These are phyloP conservation scores for Fraxinus baroniana DNA, from an alignment of 305 asterid genomes.

Conservation along the genomic window DNA sequence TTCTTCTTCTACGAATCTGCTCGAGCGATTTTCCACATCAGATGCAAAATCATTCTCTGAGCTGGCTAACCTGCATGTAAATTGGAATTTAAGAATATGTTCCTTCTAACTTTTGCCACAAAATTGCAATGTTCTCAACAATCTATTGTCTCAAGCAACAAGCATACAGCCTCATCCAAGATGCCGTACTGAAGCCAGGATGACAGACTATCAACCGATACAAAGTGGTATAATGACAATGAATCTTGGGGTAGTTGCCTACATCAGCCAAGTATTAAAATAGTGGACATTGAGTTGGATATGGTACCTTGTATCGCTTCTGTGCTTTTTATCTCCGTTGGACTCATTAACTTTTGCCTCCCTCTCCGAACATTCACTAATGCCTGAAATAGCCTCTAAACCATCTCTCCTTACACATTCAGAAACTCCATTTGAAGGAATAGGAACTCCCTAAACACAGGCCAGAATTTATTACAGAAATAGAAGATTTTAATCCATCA, in stretches of 20 bases:
- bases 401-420: slow-evolving; percentile 27
- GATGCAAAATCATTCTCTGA: slow-evolving; percentile 17
- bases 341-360: slow-evolving; percentile 35
- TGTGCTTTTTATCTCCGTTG: slow-evolving; percentile 27
- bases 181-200: slow-evolving; percentile 7
- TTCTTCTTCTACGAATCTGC: slow-evolving; percentile 23
- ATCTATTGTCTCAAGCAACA: slow-evolving; percentile 2
- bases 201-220: slow-evolving; percentile 3
- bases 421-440: too few relatives aligned
- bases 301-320: slow-evolving; percentile 38
- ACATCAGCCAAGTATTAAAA: not conserved
- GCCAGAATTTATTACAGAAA: slow-evolving; percentile 12
- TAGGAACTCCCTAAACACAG: slow-evolving; percentile 13
- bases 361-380: slow-evolving; percentile 33
- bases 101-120: slow-evolving; percentile 6
- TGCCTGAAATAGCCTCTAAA: slow-evolving; percentile 35
- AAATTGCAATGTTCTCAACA: slow-evolving; percentile 2
- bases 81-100: slow-evolving; percentile 5
- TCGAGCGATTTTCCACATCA: slow-evolving; percentile 21
- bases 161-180: not conserved
- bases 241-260: not conserved
- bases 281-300: not conserved
- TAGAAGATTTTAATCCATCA: slow-evolving; percentile 4
- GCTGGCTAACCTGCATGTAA: slow-evolving; percentile 34
- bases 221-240: slow-evolving; percentile 4